phyloP scores from a whole-genome alignment of 208 protist species.

The Crithidia expoeki region DNA sequence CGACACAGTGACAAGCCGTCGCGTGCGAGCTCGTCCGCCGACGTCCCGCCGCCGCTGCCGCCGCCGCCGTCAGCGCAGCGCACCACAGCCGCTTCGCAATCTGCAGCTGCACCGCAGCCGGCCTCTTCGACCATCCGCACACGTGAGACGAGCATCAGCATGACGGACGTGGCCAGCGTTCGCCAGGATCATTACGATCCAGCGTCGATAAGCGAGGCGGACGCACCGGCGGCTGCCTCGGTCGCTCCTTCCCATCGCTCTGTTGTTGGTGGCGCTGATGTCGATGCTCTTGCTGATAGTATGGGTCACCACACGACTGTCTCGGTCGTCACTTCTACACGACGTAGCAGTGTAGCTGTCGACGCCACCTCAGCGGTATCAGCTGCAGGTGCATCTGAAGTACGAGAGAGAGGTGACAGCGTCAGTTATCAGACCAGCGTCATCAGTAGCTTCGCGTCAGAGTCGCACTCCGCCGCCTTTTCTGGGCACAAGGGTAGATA shows the following conservation, averaged over 20 bases:
- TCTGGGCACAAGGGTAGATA: neutral
- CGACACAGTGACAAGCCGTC: neutral
- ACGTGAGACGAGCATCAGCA: constrained; percentile 13
- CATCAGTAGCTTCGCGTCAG: constrained; percentile 6
- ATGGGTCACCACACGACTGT: neutral
- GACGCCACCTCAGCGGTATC: neutral
- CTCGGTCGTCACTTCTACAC: neutral
- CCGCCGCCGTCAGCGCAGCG: constrained; percentile 10
- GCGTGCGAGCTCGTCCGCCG: constrained; percentile 13
- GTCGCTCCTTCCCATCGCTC: constrained; percentile 2
- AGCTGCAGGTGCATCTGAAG: neutral
- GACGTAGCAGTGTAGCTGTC: neutral
- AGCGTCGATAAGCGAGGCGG: neutral
- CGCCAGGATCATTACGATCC: constrained; percentile 14
- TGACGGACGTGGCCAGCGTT: constrained; percentile 6
- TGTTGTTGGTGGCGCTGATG: neutral
- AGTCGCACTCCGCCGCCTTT: constrained; percentile 6
- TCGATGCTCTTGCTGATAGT: neutral
- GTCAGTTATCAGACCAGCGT: constrained; percentile 2
- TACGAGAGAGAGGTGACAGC: neutral
- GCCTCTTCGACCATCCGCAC: neutral
- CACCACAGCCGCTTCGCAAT: neutral
- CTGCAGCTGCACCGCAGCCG: neutral
- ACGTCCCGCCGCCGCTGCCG: constrained; percentile 17
- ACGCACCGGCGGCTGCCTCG: neutral